Evolutionary conservation across 305 asterid species (phyloP).

Genomic region (Euphrasia arctica): DNA sequence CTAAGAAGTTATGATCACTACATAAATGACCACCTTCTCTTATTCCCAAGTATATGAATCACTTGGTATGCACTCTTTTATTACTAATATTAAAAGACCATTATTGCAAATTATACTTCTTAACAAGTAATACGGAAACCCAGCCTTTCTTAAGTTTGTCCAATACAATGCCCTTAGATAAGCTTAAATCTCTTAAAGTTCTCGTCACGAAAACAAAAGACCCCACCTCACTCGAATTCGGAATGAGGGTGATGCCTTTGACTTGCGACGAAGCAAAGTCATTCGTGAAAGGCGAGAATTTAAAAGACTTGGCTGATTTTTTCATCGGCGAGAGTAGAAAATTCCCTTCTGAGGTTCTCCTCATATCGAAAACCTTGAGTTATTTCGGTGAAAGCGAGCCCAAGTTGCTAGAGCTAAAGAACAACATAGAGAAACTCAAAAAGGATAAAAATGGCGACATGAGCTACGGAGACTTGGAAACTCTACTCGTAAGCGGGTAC

Average conservation of each 20-base stretch:
- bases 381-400: slow-evolving; percentile 2
- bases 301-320: slow-evolving; percentile 19
- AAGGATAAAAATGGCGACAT: background rate
- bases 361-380: slow-evolving; percentile 35
- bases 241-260: slow-evolving; percentile 26
- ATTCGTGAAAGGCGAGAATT: background rate
- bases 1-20: no score
- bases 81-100: no score
- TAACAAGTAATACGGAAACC: no score
- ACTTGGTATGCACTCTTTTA: no score
- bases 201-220: slow-evolving; percentile 8
- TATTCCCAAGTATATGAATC: no score
- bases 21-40: no score
- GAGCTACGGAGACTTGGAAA: background rate
- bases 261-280: slow-evolving; percentile 16
- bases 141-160: background rate
- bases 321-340: slow-evolving; percentile 27
- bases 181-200: slow-evolving; percentile 1
- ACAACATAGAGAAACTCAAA: slow-evolving; percentile 14
- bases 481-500: slow-evolving; percentile 21
- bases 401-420: slow-evolving; percentile 22
- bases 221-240: background rate
- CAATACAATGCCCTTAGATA: background rate
- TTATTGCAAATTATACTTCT: no score
- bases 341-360: slow-evolving; percentile 30